Conservation (phyloP, 2,329 filamentous ascomycete species). For the Fusarium cicatricum region DNA sequence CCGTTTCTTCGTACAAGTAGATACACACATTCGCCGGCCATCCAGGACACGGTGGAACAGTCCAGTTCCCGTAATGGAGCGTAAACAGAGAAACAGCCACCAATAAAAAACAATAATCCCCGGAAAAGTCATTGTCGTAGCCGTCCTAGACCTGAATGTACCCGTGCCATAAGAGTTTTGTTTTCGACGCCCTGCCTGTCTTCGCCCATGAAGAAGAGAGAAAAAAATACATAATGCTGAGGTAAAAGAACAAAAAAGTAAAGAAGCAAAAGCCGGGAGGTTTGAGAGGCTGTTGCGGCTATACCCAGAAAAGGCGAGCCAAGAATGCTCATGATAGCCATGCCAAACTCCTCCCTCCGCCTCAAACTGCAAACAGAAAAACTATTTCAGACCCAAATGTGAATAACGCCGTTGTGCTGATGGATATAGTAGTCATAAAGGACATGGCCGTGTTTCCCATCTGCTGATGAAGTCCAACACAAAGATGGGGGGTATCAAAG, state of each 20-base stretch:
- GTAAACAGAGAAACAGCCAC: constrained; percentile 23
- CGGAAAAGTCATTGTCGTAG: constrained; percentile 11
- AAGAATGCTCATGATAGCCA: constrained; percentile 2
- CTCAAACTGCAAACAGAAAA: constrained; percentile 28
- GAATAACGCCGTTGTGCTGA: constrained; percentile 43
- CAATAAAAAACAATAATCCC: constrained; percentile 4
- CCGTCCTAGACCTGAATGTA: constrained; percentile 20
- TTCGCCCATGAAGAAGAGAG: constrained; percentile 11
- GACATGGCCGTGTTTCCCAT: constrained; percentile 42
- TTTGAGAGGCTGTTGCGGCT: constrained; percentile 5
- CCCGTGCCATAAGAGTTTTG: constrained; percentile 20
- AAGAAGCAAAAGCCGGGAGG: constrained; percentile 5
- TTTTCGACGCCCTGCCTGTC: constrained; percentile 20
- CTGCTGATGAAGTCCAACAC: constrained; percentile 38
- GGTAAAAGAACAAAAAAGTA: constrained; percentile 2
- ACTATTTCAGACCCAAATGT: constrained; percentile 36
- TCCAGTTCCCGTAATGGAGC: constrained; percentile 16
- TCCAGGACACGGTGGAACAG: constrained; percentile 1
- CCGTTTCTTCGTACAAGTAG: constrained; percentile 29
- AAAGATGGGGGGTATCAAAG: constrained; percentile 50
- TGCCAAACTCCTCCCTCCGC: background rate
- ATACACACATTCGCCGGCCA: constrained; percentile 16
- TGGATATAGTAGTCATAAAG: constrained; percentile 44
- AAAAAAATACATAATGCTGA: constrained; percentile 13
- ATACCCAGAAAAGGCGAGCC: constrained; percentile 30